A percentile compares a stretch with the other conserved stretches of the same genome.
Conservation (phyloP, 1,284 basidiomycete species). For the Peniophora sp. region DNA sequence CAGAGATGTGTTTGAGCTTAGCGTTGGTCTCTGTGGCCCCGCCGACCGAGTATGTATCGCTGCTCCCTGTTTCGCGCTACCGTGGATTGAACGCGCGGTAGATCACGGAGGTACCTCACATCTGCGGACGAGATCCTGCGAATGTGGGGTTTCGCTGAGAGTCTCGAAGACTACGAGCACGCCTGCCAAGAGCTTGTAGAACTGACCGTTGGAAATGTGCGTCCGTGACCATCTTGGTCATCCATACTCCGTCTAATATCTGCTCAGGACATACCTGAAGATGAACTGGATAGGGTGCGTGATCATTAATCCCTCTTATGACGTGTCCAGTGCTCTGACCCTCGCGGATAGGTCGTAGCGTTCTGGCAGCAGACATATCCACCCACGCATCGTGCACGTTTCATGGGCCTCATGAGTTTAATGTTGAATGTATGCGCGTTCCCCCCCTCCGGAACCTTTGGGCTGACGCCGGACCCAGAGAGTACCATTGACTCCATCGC, state of each 20-base stretch:
- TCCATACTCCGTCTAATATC: neutral
- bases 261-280: conserved; percentile 3
- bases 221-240: conserved; percentile 13
- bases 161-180: conserved; percentile 60
- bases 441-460: neutral
- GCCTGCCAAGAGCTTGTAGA: conserved; percentile 49
- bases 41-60: conserved; percentile 51
- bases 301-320: conserved; percentile 13
- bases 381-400: conserved; percentile 41
- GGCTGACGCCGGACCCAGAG: conserved; percentile 30
- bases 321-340: neutral
- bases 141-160: conserved; percentile 56
- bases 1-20: conserved; percentile 58
- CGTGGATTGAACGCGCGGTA: conserved; percentile 18
- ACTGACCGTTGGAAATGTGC: conserved; percentile 47
- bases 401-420: conserved; percentile 44
- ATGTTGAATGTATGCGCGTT: conserved; percentile 45
- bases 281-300: conserved; percentile 40
- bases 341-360: conserved; percentile 41
- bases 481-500: conserved; percentile 36
- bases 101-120: conserved; percentile 51
- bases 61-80: conserved; percentile 2
- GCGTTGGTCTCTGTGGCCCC: conserved; percentile 63
- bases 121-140: conserved; percentile 54
- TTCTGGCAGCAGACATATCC: conserved; percentile 54